These are phyloP conservation scores for Tilletia caries DNA, from an alignment of 1,284 basidiomycete species.

Conservation along the genomic window DNA sequence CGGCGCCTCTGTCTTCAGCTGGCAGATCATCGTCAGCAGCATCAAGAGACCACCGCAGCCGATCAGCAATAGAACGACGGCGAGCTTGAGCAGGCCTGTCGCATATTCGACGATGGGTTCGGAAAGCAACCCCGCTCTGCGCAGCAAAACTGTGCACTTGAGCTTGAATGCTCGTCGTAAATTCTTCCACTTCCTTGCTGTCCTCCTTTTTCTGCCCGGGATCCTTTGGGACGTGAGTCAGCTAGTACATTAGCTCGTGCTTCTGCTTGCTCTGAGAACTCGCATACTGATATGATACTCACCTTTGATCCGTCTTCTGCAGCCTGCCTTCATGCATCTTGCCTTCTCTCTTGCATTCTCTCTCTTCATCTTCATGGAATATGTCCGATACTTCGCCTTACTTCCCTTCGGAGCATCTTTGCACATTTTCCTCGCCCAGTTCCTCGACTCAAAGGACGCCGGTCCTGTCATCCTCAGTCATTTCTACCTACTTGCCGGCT, in stretches of 20 bases:
- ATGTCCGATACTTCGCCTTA: slow-evolving; percentile 81
- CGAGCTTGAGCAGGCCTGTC: background rate
- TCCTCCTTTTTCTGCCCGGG: slow-evolving; percentile 92
- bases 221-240: slow-evolving; percentile 78
- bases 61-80: background rate
- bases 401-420: slow-evolving; percentile 91
- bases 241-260: too few relatives aligned
- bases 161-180: slow-evolving; percentile 92
- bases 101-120: background rate
- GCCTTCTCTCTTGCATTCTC: slow-evolving; percentile 70
- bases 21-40: slow-evolving; percentile 62
- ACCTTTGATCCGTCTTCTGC: slow-evolving; percentile 10
- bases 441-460: slow-evolving; percentile 88
- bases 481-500: slow-evolving; percentile 93
- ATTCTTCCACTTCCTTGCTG: slow-evolving; percentile 92
- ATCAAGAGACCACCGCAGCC: slow-evolving; percentile 26
- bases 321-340: slow-evolving; percentile 94
- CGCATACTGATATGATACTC: background rate
- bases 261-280: background rate
- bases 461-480: slow-evolving; percentile 96
- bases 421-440: slow-evolving; percentile 91
- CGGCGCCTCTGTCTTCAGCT: slow-evolving; percentile 79
- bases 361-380: slow-evolving; percentile 50
- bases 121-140: background rate
- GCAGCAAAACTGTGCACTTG: slow-evolving; percentile 52